Base-by-base conservation (phyloP, 2,329 filamentous ascomycete genomes). In the Hymenoscyphus occultus region DNA sequence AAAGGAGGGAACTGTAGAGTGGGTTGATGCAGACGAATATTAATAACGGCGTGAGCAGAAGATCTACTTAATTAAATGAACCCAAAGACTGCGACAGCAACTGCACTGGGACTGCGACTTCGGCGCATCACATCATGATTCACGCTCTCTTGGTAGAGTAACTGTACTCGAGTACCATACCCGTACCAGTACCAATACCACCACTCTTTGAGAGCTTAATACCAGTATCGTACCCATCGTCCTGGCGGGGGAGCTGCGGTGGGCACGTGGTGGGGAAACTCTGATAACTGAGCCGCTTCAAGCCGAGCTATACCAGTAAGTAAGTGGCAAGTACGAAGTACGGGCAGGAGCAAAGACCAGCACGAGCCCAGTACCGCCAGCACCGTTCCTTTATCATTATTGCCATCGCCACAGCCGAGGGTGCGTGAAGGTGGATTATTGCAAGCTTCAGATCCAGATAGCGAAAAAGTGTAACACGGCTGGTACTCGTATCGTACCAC, bases 271-370 rank as follows among this genome's bases (percentile, higher is more conserved):
- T 54, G 48, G 48, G 48, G 48, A 19, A 54, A 22, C 19, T 54
- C 22, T 62, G 54, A 59, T 56, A 60, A 40, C 32, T 14, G 60
- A 56, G 22, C 22, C 57, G 60, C 35, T 40, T 42, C 9, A 60
- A 60, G 40, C 59, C 59, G 59, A 40, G 48, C 48, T 13, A 28
- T 22, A 48, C 48, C 40, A n/a, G 28, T 42, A 16, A 28, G 28
- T 42, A 16, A 28, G 28, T 28, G 28, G 28, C 28, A 28, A 28
- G 28, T 28, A 28, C 28, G 2, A 28, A 28, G 28, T 28, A 28
- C 28, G 28, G 35, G 35, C 35, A 7, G 35, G 35, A 35, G 35
- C 35, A 35, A 35, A 35, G 35, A 1, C 35, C 35, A 35, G 28
- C 28, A 28, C 28, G 1, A 28, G 28, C 28, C 28, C 28, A 28